Percentiles rank a stretch among this genome's conserved stretches.
Evolutionary conservation across 2,329 filamentous ascomycete genomes (phyloP).

Genomic region (Fusarium sp.): DNA sequence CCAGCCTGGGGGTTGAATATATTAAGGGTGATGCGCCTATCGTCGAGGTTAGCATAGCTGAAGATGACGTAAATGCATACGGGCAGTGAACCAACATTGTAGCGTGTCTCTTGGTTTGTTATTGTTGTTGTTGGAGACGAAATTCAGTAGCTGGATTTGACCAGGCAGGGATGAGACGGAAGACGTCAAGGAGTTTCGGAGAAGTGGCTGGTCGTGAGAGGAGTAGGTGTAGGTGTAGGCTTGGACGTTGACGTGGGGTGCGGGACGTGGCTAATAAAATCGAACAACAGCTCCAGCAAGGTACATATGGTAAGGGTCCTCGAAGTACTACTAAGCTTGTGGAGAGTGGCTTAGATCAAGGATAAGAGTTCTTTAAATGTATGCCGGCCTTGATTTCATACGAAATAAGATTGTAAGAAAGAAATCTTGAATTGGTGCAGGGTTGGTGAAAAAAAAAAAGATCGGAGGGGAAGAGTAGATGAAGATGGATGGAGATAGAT

Average conservation of each 20-base stretch:
- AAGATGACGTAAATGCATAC: constrained; percentile 21
- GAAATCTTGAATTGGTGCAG: constrained; percentile 11
- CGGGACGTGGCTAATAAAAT: constrained; percentile 13
- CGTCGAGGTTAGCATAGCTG: constrained; percentile 30
- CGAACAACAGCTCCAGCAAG: constrained; percentile 11
- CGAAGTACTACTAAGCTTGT: neutral
- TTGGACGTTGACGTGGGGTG: constrained; percentile 4
- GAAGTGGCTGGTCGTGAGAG: constrained; percentile 34
- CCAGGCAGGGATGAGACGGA: constrained; percentile 10
- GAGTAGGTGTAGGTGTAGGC: constrained; percentile 15
- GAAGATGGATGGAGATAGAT: constrained; percentile 38
- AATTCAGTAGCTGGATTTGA: neutral
- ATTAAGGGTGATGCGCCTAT: constrained; percentile 87
- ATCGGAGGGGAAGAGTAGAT: constrained; percentile 22
- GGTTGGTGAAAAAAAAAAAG: constrained; percentile 23
- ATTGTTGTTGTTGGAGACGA: neutral
- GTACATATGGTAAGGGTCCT: constrained; percentile 12
- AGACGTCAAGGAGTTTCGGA: constrained; percentile 9
- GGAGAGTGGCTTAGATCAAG: neutral
- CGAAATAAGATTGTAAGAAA: neutral
- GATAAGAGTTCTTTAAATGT: neutral
- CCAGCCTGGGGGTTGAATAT: constrained; percentile 79
- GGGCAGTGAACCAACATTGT: constrained; percentile 39
- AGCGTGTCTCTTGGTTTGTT: constrained; percentile 5
- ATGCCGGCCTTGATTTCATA: neutral